Evolutionary conservation across 148 eudicot genomes (phyloP).

Genomic region (Nepenthes gracilis): DNA sequence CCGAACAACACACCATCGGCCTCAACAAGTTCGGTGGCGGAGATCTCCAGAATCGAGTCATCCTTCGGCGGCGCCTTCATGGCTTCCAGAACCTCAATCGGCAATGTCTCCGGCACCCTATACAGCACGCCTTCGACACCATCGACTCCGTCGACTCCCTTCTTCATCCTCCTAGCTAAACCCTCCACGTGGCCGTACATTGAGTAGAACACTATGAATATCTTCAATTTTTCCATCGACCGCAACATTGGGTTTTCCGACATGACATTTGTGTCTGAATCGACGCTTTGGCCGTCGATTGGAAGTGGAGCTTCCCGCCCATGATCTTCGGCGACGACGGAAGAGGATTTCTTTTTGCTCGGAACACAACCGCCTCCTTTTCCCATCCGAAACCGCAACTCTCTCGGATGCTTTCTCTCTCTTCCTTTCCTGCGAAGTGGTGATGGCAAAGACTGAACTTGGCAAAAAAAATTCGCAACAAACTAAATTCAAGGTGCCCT

Average conservation of each 20-base stretch:
- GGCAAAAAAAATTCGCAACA: too few relatives aligned
- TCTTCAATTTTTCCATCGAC: slow-evolving; percentile 11
- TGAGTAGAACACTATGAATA: slow-evolving; percentile 71
- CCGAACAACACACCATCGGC: slow-evolving; percentile 80
- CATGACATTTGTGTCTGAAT: not conserved
- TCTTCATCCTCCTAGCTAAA: slow-evolving; percentile 56
- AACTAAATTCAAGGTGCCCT: too few relatives aligned
- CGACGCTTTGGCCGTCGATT: slow-evolving; percentile 12
- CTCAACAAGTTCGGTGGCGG: slow-evolving; percentile 26
- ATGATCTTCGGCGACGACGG: slow-evolving; percentile 11
- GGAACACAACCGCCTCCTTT: slow-evolving; percentile 90
- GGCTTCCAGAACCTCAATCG: slow-evolving; percentile 36
- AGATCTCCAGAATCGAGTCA: slow-evolving; percentile 52
- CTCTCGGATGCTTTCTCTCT: too few relatives aligned
- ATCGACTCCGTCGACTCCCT: slow-evolving; percentile 54
- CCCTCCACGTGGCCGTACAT: slow-evolving; percentile 92
- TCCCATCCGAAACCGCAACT: slow-evolving; percentile 36
- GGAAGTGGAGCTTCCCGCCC: slow-evolving; percentile 11
- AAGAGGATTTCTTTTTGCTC: slow-evolving; percentile 40
- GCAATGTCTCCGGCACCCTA: slow-evolving; percentile 72
- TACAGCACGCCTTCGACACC: slow-evolving; percentile 59
- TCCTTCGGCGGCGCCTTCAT: slow-evolving; percentile 77
- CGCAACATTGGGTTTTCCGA: too few relatives aligned
- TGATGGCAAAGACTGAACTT: too few relatives aligned
- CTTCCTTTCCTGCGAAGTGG: too few relatives aligned